Evolutionary conservation across 305 asterid genomes (phyloP), one percentile per base, ranked within the genome.

Genomic region (Fraxinus floribunda): DNA sequence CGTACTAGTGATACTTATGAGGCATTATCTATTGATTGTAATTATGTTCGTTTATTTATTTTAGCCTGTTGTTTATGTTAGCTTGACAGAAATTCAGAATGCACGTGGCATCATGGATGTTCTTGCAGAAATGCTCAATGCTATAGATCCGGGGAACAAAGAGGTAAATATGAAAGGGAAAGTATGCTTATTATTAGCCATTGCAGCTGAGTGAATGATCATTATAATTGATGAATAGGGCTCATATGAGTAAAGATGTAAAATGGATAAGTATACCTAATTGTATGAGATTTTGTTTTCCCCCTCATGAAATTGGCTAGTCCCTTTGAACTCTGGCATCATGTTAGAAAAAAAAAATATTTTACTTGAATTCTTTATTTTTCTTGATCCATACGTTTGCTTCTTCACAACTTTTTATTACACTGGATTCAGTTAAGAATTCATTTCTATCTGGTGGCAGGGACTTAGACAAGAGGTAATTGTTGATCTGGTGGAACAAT

Each of bases 31-130:
- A 26, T 60, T 80, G 72, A 80, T 81, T 79, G 66, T 80, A 39
- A 78, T 76, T 78, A 22, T 71, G 46, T 79, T 80, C 49, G 73
- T 83, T 79, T 39, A 41, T 73, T 70, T 66, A 57, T 77, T 79
- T 7, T n/a, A 79, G 30, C 66, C 80, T 85, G 76, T 5, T 77
- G 81, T 79, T 78, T 76, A 41, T 83, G 75, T 85, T 91, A 96
- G 99, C 90, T 85, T 89, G 95, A 77, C 97, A 35, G 99, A 96
- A 88, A 93, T 96, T 87, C 98, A 96, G 85, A 96, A 93, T 91
- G 99, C 98, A 52, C 98, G 95, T 38, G 99, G 98, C 75, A 92
- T 96, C 88, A 92, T 96, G 98, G 98, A 96, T 89, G 98, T 96
- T 83, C 98, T 96, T 84, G 85, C 97, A 30, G 99, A 96, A 90